Evolutionary conservation across 345 rosid genomes (phyloP), one percentile per base, ranked within the genome.

Genomic region (Isatis tinctoria): DNA sequence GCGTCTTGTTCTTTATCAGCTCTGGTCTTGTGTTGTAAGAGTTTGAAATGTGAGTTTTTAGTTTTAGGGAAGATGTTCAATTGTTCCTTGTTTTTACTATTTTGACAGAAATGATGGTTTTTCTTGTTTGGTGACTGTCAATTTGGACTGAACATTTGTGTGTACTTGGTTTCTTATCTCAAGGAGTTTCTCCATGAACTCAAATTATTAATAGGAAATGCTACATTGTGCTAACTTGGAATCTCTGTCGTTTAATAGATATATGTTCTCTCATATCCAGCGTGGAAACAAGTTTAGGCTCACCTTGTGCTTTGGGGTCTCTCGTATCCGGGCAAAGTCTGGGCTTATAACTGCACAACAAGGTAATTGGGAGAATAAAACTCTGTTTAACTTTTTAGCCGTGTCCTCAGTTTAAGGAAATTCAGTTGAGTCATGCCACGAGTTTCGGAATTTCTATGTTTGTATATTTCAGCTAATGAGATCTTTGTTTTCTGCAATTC

Each of bases 291-390:
- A 35, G 36, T 59, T 69, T 70, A 82, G 77, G 69, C 80, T 83
- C 56, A 76, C 84, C 2, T 73, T 86, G 69, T 76, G 85, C 82
- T 65, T 72, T 49, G 87, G 85, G 64, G 82, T 58, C 59, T 69
- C 47, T 75, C 70, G 60, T 69, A 64, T 73, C 52, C 76, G 74
- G 48, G 63, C 44, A 69, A 85, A 74, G 77, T 80, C 80, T 58
- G 82, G 86, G 35, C 37, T 82, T 53, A 60, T 77, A 84, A 71
- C 81, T 28, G 35, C 62, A 59, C 83, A 83, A 72, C 87, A 84
- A 79, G 93, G 98, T 90, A 75, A 62, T 45, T 74, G 27, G 1
- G 45, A 54, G 10, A 49, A 22, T 32, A 47, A 26, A 65, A 6
- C 26, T 67, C 22, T 7, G 13, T 18, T 41, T 24, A 24, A 51